Percentiles rank a stretch among this genome's conserved stretches.
These are phyloP conservation scores for Nyssa sinensis DNA, from an alignment of 148 eudicot genomes.

Conservation along the genomic window DNA sequence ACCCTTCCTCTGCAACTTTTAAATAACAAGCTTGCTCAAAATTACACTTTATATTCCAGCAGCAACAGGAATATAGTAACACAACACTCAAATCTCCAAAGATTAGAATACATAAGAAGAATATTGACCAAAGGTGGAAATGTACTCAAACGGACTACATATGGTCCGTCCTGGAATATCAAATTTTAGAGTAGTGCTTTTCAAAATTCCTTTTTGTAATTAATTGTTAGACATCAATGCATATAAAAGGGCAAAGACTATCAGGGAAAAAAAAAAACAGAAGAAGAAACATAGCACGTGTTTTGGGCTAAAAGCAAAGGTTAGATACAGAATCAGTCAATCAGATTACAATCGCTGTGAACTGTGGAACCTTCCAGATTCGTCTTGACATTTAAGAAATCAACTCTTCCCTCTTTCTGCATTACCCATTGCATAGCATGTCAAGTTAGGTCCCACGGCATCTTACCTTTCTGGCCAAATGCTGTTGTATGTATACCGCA, in stretches of 20 bases:
- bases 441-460: too few species aligned
- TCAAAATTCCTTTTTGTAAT: neutral
- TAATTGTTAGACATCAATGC: too few species aligned
- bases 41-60: neutral
- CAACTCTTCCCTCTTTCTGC: too few species aligned
- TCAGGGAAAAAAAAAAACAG: neutral
- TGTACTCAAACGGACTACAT: neutral
- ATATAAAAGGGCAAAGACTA: neutral
- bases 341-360: neutral
- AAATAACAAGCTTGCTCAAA: neutral
- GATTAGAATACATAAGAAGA: neutral
- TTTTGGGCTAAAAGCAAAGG: neutral
- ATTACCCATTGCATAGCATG: too few species aligned
- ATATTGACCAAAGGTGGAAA: neutral
- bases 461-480: too few species aligned
- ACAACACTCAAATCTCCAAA: neutral
- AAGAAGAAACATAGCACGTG: neutral
- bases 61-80: neutral
- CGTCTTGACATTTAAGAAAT: neutral
- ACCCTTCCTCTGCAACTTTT: neutral
- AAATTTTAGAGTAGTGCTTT: neutral
- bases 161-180: neutral
- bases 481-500: too few species aligned
- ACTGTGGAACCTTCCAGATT: neutral
- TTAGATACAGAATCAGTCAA: neutral